A percentile compares a stretch with the other conserved stretches of the same genome.
phyloP scores from a whole-genome alignment of 202 grass and related monocot genomes.

The Panicum hallii region DNA sequence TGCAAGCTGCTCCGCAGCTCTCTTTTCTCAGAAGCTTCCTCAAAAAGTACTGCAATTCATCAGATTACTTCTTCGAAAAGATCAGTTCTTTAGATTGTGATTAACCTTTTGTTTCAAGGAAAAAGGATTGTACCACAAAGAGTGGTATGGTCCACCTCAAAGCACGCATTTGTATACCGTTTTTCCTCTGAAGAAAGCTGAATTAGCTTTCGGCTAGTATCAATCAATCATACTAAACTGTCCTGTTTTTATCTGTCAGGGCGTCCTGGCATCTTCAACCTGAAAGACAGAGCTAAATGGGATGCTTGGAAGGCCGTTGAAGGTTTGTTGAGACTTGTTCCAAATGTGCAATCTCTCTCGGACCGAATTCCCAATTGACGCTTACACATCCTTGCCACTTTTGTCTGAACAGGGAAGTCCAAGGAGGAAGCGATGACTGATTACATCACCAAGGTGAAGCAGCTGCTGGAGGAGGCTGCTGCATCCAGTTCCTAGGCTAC shows the following conservation, averaged over 20 bases:
- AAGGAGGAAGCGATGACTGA: slow-evolving; percentile 68
- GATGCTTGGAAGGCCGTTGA: slow-evolving; percentile 79
- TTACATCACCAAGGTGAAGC: slow-evolving; percentile 76
- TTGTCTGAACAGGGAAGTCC: slow-evolving; percentile 53
- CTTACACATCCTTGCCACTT: background rate
- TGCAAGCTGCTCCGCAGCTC: background rate
- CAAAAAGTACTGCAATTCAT: background rate
- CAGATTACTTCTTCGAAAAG: background rate
- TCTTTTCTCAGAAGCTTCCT: background rate
- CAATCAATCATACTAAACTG: background rate
- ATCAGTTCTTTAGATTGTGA: background rate
- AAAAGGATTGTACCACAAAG: background rate
- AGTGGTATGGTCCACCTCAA: background rate
- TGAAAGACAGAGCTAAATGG: slow-evolving; percentile 71
- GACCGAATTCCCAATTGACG: background rate
- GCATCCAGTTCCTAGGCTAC: slow-evolving; percentile 34
- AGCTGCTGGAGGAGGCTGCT: slow-evolving; percentile 53
- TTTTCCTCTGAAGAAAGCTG: background rate
- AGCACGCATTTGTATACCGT: background rate
- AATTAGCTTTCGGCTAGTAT: background rate
- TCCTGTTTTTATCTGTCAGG: slow-evolving; percentile 45
- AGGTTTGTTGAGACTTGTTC: slow-evolving; percentile 37
- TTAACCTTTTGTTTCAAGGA: background rate
- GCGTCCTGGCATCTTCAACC: slow-evolving; percentile 58
- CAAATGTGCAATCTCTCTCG: background rate